These are phyloP conservation scores for Globisporangium lucens DNA, from an alignment of 352 stramenopile species.

Conservation along the genomic window DNA sequence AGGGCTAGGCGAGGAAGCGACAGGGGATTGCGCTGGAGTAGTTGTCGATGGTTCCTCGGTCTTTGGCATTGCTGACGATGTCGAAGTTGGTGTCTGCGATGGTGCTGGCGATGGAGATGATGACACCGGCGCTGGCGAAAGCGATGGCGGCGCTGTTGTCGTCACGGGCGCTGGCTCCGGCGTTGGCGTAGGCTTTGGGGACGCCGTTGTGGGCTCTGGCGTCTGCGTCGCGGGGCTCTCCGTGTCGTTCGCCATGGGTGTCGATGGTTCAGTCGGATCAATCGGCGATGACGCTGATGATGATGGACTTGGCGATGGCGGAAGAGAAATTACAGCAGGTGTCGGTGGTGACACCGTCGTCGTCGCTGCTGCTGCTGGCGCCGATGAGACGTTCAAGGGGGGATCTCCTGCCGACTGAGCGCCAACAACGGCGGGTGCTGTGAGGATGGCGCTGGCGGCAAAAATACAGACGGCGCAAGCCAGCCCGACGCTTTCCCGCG, in stretches of 20 bases:
- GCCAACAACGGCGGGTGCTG: background rate
- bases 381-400: background rate
- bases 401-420: background rate
- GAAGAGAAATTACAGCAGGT: background rate
- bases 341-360: background rate
- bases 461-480: constrained; percentile 1
- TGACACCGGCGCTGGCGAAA: constrained; percentile 1
- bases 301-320: background rate
- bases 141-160: constrained; percentile 2
- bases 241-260: background rate
- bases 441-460: background rate
- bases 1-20: constrained; percentile 1
- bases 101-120: constrained; percentile 5
- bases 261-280: background rate
- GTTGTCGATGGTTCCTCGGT: constrained; percentile 1
- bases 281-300: background rate
- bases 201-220: background rate
- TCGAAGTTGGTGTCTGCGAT: constrained; percentile 1
- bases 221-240: background rate
- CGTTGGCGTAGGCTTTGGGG: background rate
- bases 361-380: background rate
- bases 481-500: background rate
- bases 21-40: constrained; percentile 4
- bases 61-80: constrained; percentile 5
- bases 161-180: background rate